These are phyloP conservation scores for Amaranthus hypochondriacus DNA, from an alignment of 148 eudicot genomes.

Conservation along the genomic window DNA sequence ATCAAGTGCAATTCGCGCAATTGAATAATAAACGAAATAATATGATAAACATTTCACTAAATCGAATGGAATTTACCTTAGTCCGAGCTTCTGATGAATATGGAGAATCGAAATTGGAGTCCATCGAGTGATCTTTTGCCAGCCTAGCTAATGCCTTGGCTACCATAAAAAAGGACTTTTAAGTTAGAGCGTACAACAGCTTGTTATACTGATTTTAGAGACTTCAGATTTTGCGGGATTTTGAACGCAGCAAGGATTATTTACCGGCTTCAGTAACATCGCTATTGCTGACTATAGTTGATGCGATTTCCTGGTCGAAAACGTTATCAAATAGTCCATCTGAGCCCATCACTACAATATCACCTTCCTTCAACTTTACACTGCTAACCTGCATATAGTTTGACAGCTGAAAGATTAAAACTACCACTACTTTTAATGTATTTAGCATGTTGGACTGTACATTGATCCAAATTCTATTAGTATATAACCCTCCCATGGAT, in stretches of 20 bases:
- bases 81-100: slow-evolving; percentile 74
- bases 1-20: not conserved
- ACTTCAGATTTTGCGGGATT: not conserved
- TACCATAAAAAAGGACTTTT: slow-evolving; percentile 26
- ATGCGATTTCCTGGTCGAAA: slow-evolving; percentile 58
- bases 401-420: not conserved
- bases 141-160: slow-evolving; percentile 93
- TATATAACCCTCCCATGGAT: no score
- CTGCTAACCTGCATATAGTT: slow-evolving; percentile 50
- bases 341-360: slow-evolving; percentile 79
- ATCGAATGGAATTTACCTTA: slow-evolving; percentile 37
- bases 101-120: slow-evolving; percentile 72
- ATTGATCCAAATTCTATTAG: no score
- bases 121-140: slow-evolving; percentile 69
- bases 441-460: no score
- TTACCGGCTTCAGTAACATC: slow-evolving; percentile 76
- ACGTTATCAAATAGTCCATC: slow-evolving; percentile 96
- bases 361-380: slow-evolving; percentile 62
- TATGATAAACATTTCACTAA: not conserved
- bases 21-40: not conserved
- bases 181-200: slow-evolving; percentile 18
- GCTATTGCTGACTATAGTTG: slow-evolving; percentile 38
- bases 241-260: not conserved
- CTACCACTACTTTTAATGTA: no score
- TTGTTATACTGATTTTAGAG: not conserved